Evolutionary conservation across 805 yeast genomes (phyloP).

Genomic region (Metschnikowia matae): DNA sequence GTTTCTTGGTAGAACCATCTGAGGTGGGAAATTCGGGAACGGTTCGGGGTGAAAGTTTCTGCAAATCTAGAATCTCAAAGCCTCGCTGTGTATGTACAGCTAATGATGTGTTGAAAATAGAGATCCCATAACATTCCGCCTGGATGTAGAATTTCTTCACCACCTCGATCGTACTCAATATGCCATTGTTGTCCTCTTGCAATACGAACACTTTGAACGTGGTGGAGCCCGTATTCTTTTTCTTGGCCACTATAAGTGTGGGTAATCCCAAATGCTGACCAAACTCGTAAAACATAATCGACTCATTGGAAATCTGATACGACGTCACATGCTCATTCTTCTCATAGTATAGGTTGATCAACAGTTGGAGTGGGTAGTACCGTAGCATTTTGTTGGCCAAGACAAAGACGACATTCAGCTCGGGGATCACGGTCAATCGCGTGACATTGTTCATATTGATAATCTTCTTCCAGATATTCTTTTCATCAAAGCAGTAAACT

Average conservation of each 20-base stretch:
- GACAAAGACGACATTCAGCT: constrained; percentile 52
- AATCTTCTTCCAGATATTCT: constrained; percentile 56
- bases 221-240: constrained; percentile 43
- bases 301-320: constrained; percentile 45
- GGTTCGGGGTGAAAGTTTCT: constrained; percentile 52
- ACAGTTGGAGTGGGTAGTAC: constrained; percentile 58
- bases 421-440: constrained; percentile 58
- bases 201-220: constrained; percentile 57
- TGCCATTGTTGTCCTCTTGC: constrained; percentile 51
- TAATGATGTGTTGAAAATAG: constrained; percentile 62
- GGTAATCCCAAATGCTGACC: constrained; percentile 66
- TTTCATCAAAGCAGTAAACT: constrained; percentile 48
- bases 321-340: constrained; percentile 40
- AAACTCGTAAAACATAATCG: constrained; percentile 54
- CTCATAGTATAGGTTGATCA: constrained; percentile 56
- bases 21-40: constrained; percentile 47
- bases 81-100: constrained; percentile 66
- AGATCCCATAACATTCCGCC: constrained; percentile 56
- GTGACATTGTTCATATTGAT: constrained; percentile 49
- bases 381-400: constrained; percentile 56
- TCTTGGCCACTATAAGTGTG: constrained; percentile 54
- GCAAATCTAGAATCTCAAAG: constrained; percentile 59
- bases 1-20: constrained; percentile 17
- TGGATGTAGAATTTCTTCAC: constrained; percentile 46
- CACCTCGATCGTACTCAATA: constrained; percentile 34